Evolutionary conservation across 345 rosid species (phyloP).

Genomic region (Sapria himalayana): DNA sequence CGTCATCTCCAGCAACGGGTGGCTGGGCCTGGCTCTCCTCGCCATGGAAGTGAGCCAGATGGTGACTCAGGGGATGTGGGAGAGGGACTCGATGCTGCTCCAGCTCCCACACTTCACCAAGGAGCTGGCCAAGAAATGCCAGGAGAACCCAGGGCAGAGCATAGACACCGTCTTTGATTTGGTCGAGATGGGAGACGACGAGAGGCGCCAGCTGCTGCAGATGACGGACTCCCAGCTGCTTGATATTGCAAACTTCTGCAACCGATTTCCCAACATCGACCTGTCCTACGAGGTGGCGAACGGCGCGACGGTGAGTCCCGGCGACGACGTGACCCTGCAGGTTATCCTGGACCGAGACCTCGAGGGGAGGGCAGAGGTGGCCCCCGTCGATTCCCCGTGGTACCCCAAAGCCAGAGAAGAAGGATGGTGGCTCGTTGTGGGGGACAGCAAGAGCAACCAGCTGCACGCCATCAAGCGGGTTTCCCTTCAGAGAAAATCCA

Average conservation of each 20-base stretch:
- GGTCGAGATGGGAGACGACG: conserved; percentile 81
- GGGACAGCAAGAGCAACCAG: conserved; percentile 61
- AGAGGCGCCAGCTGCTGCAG: conserved; percentile 54
- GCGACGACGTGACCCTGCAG: conserved; percentile 41
- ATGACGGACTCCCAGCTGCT: conserved; percentile 43
- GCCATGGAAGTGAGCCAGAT: conserved; percentile 90
- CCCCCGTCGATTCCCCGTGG: conserved; percentile 46
- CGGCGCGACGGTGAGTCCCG: conserved; percentile 27
- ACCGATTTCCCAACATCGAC: conserved; percentile 69
- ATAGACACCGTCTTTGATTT: conserved; percentile 68
- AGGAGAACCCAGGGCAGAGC: conserved; percentile 56
- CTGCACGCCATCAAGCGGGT: conserved; percentile 80
- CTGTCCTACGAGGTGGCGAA: conserved; percentile 44
- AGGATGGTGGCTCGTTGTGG: conserved; percentile 96
- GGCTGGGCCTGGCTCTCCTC: conserved; percentile 77
- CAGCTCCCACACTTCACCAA: conserved; percentile 86
- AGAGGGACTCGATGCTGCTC: conserved; percentile 74
- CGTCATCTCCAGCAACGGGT: conserved; percentile 76
- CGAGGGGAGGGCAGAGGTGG: conserved; percentile 69
- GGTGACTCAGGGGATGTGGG: conserved; percentile 97
- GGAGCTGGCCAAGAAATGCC: conserved; percentile 63
- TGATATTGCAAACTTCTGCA: conserved; percentile 75
- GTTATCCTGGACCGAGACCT: conserved; percentile 60
- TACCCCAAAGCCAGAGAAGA: conserved; percentile 78
- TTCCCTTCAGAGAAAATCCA: conserved; percentile 51